Conservation (phyloP, 208 protist genomes). For the Phytomonas serpens region DNA sequence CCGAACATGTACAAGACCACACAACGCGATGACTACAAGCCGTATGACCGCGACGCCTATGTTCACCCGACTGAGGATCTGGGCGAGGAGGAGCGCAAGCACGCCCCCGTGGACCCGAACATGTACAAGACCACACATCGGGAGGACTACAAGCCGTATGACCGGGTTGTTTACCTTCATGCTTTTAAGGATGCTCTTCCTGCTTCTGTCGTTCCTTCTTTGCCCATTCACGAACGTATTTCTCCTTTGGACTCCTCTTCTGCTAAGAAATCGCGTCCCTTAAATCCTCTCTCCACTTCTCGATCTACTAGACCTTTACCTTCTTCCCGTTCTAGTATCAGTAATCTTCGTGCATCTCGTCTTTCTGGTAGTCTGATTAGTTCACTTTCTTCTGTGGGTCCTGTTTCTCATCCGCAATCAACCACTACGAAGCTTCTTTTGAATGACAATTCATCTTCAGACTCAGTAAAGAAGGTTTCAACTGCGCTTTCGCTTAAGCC, state of each 20-base stretch:
- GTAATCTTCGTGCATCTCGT: not conserved
- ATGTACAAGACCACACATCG: slow-evolving; percentile 50
- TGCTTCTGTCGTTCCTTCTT: not conserved
- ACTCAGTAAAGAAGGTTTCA: not conserved
- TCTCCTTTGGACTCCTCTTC: not conserved
- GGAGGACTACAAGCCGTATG: slow-evolving; percentile 33
- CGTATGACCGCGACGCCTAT: slow-evolving; percentile 15
- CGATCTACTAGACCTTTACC: not conserved
- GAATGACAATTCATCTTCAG: not conserved
- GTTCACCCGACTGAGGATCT: slow-evolving; percentile 8
- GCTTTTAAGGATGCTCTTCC: not conserved
- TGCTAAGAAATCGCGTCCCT: not conserved
- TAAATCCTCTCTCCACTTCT: not conserved
- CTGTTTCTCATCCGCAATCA: not conserved
- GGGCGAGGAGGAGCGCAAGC: slow-evolving; percentile 13
- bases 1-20: slow-evolving; percentile 44
- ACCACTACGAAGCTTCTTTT: not conserved
- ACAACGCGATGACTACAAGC: slow-evolving; percentile 10
- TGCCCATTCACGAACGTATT: not conserved
- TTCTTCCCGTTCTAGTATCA: not conserved
- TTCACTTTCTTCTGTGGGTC: not conserved
- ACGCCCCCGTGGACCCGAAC: slow-evolving; percentile 28
- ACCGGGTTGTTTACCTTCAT: no score
- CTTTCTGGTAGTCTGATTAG: not conserved
- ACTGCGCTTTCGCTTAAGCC: not conserved